Conservation (phyloP, 495 filamentous ascomycete genomes). For the Aspergillus baeticus region DNA sequence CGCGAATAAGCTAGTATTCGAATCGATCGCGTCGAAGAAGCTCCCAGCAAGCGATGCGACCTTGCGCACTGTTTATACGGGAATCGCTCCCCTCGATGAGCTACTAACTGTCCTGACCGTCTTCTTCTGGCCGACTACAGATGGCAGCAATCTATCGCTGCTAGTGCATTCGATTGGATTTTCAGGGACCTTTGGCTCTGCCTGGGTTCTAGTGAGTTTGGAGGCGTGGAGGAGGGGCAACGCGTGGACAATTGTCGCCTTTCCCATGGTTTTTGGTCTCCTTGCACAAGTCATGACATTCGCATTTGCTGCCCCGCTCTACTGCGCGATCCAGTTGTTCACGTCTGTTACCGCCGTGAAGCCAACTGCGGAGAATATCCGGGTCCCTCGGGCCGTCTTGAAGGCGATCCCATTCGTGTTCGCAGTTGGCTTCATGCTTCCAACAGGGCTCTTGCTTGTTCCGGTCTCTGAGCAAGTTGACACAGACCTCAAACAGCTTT, state of each 20-base stretch:
- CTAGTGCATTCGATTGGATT: slow-evolving; percentile 49
- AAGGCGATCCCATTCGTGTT: slow-evolving; percentile 47
- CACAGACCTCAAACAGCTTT: slow-evolving; percentile 52
- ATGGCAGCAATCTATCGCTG: slow-evolving; percentile 45
- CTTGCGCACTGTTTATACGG: slow-evolving; percentile 49
- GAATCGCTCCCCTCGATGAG: slow-evolving; percentile 46
- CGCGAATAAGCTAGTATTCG: slow-evolving; percentile 26
- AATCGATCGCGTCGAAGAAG: slow-evolving; percentile 29
- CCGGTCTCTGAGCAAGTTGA: slow-evolving; percentile 45
- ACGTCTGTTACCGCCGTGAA: slow-evolving; percentile 49
- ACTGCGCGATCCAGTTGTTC: slow-evolving; percentile 50
- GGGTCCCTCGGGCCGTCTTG: slow-evolving; percentile 46
- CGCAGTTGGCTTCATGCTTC: slow-evolving; percentile 49
- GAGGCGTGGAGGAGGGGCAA: slow-evolving; percentile 59
- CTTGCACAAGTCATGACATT: slow-evolving; percentile 53
- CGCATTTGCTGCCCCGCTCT: slow-evolving; percentile 53
- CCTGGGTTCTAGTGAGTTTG: slow-evolving; percentile 54
- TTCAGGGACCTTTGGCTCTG: slow-evolving; percentile 53
- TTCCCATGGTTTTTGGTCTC: slow-evolving; percentile 50
- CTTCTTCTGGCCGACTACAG: slow-evolving; percentile 57
- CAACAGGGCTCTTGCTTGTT: slow-evolving; percentile 50
- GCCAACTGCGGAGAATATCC: slow-evolving; percentile 46
- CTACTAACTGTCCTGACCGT: slow-evolving; percentile 45
- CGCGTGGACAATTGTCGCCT: slow-evolving; percentile 48
- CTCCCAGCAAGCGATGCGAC: slow-evolving; percentile 42